phyloP scores from a whole-genome alignment of 106 monocot genomes.

The Allium sativum region DNA sequence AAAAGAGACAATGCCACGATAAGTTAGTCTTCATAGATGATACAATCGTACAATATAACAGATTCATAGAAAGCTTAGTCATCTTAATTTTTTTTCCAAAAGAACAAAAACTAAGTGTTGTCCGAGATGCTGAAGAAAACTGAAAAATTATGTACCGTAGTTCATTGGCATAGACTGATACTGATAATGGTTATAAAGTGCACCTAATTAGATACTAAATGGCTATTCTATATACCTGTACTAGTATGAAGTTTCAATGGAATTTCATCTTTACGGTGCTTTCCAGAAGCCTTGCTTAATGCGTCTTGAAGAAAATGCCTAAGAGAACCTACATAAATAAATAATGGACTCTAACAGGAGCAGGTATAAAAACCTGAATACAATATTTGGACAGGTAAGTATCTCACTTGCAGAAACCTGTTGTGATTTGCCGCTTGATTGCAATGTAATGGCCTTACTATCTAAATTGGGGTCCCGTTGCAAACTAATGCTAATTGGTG shows the following conservation, averaged over 20 bases:
- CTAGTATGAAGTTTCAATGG: constrained; percentile 39
- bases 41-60: no score
- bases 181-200: no score
- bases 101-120: no score
- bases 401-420: constrained; percentile 59
- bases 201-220: no score
- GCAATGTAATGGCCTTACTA: constrained; percentile 38
- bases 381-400: constrained; percentile 2
- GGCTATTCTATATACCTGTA: constrained; percentile 23
- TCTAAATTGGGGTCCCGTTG: constrained; percentile 24
- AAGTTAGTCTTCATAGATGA: no score
- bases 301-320: constrained; percentile 53
- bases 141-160: no score
- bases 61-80: no score
- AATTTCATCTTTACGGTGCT: constrained; percentile 36
- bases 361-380: neutral
- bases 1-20: no score
- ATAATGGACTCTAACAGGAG: neutral
- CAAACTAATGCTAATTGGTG: constrained; percentile 39
- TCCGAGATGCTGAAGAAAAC: no score
- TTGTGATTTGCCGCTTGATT: constrained; percentile 42
- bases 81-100: no score
- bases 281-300: constrained; percentile 50
- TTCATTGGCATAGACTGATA: no score
- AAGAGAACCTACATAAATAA: constrained; percentile 30